phyloP scores from a whole-genome alignment of 352 stramenopile species.

The Peronospora belbahrii region DNA sequence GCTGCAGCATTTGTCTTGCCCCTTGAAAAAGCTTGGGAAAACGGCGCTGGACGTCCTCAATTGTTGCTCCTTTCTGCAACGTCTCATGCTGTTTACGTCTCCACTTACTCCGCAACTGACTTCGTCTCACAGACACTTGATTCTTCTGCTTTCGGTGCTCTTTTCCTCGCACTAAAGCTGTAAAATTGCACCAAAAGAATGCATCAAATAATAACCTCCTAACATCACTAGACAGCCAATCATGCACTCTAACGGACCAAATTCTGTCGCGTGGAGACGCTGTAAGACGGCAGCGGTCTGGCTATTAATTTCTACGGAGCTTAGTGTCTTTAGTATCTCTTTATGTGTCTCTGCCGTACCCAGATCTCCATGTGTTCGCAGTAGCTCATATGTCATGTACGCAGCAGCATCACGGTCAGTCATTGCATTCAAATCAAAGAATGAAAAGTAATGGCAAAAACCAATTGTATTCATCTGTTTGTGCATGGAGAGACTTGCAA shows the following conservation, averaged over 20 bases:
- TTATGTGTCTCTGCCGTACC: slow-evolving; percentile 23
- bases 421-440: slow-evolving; percentile 2
- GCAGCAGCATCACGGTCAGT: slow-evolving; percentile 6
- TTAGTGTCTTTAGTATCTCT: slow-evolving; percentile 36
- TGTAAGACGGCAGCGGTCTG: slow-evolving; percentile 28
- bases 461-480: slow-evolving; percentile 5
- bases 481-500: neutral
- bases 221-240: neutral
- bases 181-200: neutral
- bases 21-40: slow-evolving; percentile 41
- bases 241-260: slow-evolving; percentile 26
- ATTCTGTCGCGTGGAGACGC: slow-evolving; percentile 35
- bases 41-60: slow-evolving; percentile 30
- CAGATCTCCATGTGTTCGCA: slow-evolving; percentile 21
- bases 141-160: slow-evolving; percentile 6
- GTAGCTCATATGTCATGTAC: slow-evolving; percentile 24
- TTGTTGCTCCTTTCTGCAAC: slow-evolving; percentile 17
- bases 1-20: slow-evolving; percentile 10
- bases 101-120: slow-evolving; percentile 30
- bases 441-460: slow-evolving; percentile 5
- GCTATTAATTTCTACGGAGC: slow-evolving; percentile 16
- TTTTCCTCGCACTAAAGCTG: slow-evolving; percentile 28
- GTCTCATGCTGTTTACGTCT: slow-evolving; percentile 25
- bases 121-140: slow-evolving; percentile 30
- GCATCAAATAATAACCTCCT: neutral